These are phyloP conservation scores for Mycena haematopus DNA, from an alignment of 768 basidiomycete genomes.

Conservation along the genomic window DNA sequence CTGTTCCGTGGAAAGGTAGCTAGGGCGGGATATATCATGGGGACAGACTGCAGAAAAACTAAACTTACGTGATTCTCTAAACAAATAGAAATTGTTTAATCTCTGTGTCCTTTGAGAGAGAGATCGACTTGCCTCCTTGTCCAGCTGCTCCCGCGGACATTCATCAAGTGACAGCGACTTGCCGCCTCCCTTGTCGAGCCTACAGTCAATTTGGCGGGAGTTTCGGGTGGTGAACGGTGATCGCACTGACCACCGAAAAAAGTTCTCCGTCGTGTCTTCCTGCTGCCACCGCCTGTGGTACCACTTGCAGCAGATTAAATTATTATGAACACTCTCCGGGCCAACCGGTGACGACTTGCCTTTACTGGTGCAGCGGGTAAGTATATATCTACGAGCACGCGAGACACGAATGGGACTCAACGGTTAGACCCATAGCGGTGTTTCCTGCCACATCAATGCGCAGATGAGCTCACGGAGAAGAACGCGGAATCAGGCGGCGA, in stretches of 20 bases:
- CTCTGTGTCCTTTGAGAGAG: background rate
- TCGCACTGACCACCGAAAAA: slow-evolving; percentile 60
- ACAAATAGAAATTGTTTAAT: background rate
- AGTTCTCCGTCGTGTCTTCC: slow-evolving; percentile 67
- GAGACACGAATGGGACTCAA: slow-evolving; percentile 39
- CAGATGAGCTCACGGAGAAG: background rate
- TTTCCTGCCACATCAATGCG: slow-evolving; percentile 43
- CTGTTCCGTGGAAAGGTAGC: slow-evolving; percentile 66
- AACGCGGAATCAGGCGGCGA: slow-evolving; percentile 26
- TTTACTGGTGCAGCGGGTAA: slow-evolving; percentile 35
- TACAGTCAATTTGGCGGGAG: slow-evolving; percentile 30
- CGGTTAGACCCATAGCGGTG: slow-evolving; percentile 70
- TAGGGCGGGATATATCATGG: slow-evolving; percentile 28
- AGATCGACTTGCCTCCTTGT: slow-evolving; percentile 54
- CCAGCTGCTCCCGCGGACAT: slow-evolving; percentile 63
- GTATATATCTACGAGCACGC: background rate
- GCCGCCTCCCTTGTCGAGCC: slow-evolving; percentile 69
- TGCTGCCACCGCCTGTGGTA: slow-evolving; percentile 67
- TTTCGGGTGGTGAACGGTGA: background rate
- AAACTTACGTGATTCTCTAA: slow-evolving; percentile 52
- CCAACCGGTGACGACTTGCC: slow-evolving; percentile 42
- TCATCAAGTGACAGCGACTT: slow-evolving; percentile 61
- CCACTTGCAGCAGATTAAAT: slow-evolving; percentile 42
- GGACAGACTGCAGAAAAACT: background rate
- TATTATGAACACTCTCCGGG: background rate